Base-by-base conservation (phyloP, 176 grass and related monocot species). In the Ampelocalamus luodianensis region DNA sequence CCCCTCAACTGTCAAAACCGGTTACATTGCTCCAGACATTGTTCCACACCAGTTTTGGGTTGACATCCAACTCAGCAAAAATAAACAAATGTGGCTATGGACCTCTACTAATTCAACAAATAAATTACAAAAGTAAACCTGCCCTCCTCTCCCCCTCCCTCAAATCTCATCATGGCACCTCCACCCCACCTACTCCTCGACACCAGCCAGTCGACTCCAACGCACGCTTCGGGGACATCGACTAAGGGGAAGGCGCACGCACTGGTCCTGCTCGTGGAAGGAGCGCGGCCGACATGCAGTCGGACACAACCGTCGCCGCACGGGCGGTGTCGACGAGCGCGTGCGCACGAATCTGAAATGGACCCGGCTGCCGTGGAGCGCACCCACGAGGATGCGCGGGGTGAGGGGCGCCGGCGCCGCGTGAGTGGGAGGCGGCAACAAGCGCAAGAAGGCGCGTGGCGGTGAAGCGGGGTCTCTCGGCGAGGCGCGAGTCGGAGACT, bases 221-320 rank as follows among this genome's bases (percentile, higher is more conserved):
- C 39, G 6, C 39, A 8, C 39, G 1, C 39, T 8, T 42, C 6
- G 39, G 39, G 39, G 39, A 42, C 6, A 42, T 42, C 39, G 6
- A 42, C 39, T 6, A 42, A 6, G 39, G 39, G 39, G 39, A 42
- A 42, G 39, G 6, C 0, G 95, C 24, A 89, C 91, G 89, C 91
- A 91, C 73, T 95, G 92, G 74, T 98, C 95, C 91, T 98, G 93
- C 87, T 98, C 91, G 91, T 98, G 95, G 16, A 98, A 78, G 68
- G 13, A 98, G 87, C 51, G 90, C 64, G 60, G 71, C 45, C 69
- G 87, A 23, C 20, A 71, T 38, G 9, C 82, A 89, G 4, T 70
- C 20, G 10, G 93, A 80, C 4, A 79, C 87, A 20, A 79, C 42
- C 5, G 92, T 83, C 3, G 92, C 90, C 67, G 95, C 90, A 44